Percentiles rank a stretch among this genome's conserved stretches.
phyloP scores from a whole-genome alignment of 345 rosid genomes.

The Boechera stricta region DNA sequence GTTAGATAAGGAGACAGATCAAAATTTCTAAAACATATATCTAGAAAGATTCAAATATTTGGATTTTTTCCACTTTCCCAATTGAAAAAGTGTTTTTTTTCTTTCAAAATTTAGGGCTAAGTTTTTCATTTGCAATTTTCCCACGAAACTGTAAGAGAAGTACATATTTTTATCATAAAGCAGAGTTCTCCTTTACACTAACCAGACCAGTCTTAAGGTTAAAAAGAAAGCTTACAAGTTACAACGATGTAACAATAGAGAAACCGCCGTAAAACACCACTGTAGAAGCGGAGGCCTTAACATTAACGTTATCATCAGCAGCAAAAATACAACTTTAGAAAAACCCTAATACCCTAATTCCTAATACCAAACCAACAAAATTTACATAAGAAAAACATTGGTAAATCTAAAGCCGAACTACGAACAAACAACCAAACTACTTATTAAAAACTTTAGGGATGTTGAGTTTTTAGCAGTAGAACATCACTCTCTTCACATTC shows the following conservation, averaged over 20 bases:
- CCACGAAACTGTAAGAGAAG: not conserved
- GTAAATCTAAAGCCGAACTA: constrained; percentile 20
- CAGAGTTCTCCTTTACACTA: constrained; percentile 8
- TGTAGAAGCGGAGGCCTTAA: not conserved
- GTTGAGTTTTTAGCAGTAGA: constrained; percentile 65
- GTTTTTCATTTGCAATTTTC: not conserved
- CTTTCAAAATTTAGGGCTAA: not conserved
- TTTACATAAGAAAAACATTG: constrained; percentile 24
- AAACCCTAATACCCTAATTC: not conserved
- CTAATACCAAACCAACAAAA: constrained; percentile 16
- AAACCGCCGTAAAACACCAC: not conserved
- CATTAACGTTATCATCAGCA: constrained; percentile 33
- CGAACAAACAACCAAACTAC: constrained; percentile 3
- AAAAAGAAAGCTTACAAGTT: constrained; percentile 18
- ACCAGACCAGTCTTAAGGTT: not conserved
- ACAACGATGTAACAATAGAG: constrained; percentile 28
- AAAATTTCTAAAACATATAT: too few species aligned
- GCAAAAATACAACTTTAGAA: constrained; percentile 32
- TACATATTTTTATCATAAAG: not conserved
- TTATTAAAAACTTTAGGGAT: not conserved
- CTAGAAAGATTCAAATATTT: not conserved
- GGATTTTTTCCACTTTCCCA: not conserved
- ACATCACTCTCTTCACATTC: constrained; percentile 98
- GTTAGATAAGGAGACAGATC: too few species aligned
- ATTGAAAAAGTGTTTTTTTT: too few species aligned